Percentiles rank a stretch among this genome's conserved stretches.
Conservation (phyloP, 371 early-diverging fungal species). For the Syncephalastrum monosporum region DNA sequence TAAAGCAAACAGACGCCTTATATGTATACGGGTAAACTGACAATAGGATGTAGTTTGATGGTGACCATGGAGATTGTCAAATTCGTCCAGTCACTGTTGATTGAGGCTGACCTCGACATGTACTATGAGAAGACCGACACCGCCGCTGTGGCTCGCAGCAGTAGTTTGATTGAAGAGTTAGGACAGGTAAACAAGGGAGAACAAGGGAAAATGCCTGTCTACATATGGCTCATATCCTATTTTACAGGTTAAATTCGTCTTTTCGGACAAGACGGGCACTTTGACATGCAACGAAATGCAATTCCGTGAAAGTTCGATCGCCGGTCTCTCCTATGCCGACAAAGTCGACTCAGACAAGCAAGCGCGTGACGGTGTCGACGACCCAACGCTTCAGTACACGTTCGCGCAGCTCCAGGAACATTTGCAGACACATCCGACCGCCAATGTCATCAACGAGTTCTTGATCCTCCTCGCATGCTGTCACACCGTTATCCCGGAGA, state of each 20-base stretch:
- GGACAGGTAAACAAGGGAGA: constrained; percentile 59
- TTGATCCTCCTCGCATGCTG: constrained; percentile 87
- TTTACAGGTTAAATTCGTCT: constrained; percentile 73
- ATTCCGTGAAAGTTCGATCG: constrained; percentile 84
- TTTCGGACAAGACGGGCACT: constrained; percentile 95
- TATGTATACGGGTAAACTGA: background rate
- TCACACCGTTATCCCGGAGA: constrained; percentile 97
- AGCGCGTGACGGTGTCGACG: constrained; percentile 66
- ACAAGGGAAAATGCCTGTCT: background rate
- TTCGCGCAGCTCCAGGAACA: constrained; percentile 67
- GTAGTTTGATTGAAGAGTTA: constrained; percentile 91
- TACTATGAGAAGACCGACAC: constrained; percentile 84
- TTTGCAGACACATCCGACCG: constrained; percentile 59
- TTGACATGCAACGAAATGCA: constrained; percentile 97
- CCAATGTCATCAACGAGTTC: constrained; percentile 72
- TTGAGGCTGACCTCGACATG: constrained; percentile 82
- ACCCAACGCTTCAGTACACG: constrained; percentile 62
- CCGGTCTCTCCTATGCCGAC: constrained; percentile 76
- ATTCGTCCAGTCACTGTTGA: constrained; percentile 76
- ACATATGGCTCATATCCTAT: too few relatives aligned
- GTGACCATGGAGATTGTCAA: constrained; percentile 93
- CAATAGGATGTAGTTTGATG: constrained; percentile 58
- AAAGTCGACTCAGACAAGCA: constrained; percentile 74
- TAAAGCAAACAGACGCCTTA: constrained; percentile 14
- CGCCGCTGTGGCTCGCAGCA: constrained; percentile 86